Base-by-base conservation (phyloP, 179 eudicot species). In the Camellia oleifera region DNA sequence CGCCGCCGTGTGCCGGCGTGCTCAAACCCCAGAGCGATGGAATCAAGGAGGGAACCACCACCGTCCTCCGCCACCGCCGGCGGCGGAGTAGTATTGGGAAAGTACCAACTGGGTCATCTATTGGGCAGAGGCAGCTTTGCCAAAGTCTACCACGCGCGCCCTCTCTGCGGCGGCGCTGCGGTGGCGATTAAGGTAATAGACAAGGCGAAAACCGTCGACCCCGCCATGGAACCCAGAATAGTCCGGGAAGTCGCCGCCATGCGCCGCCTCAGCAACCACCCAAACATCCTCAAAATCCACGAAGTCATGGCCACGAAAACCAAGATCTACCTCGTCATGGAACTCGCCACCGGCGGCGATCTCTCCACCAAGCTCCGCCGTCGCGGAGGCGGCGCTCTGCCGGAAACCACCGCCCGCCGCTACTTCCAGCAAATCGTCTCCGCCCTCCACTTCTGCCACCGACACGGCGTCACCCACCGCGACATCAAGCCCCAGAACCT, bases 111-210 rank as follows among this genome's bases (percentile, higher is more conserved):
- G 3, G 93, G 92, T 0, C 83, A 86, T 4, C 86, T 93, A 5
- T 79, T 94, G n/a, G 98, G 98, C 76, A 82, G 86, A 4, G 98
- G 98, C 74, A 92, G 90, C 50, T 94, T 90, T 77, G 96, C 93
- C 0, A 94, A 94, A 69, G 97, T 95, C 23, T 94, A 90, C 90
- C 85, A 87, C 80, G 98, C 89, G 69, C 88, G 84, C 3, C 80
- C 83, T 40, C 42, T 85, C 0, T 46, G 48, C 14, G 84, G 85
- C 17, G 83, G 87, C n/a, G 77, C 83, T 1, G 71, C 86, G 57
- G 90, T 90, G 0, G 98, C 98, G 3, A 66, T 93, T 13, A 93
- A 93, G 77, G 83, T 86, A 18, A 84, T 93, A 4, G 83, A 87
- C 32, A 93, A 92, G 62, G 74, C 79, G 2, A 81, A 80, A 23